These are phyloP conservation scores for Voacanga thouarsii DNA, from an alignment of 257 asterid genomes.

Conservation along the genomic window DNA sequence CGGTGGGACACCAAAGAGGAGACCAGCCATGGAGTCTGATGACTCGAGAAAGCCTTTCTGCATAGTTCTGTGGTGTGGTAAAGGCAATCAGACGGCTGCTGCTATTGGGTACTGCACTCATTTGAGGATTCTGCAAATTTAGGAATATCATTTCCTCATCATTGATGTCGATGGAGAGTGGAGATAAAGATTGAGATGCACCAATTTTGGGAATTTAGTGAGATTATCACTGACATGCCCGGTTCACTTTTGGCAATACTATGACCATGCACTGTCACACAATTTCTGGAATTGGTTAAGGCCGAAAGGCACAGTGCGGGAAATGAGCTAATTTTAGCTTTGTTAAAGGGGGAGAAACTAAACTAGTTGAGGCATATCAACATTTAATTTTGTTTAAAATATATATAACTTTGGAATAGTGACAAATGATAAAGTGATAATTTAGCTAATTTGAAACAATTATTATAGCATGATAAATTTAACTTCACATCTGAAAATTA, in stretches of 20 bases:
- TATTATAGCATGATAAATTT: too few relatives aligned
- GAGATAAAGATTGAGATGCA: not conserved
- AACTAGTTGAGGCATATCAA: too few relatives aligned
- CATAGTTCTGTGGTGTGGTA: slow-evolving; percentile 74
- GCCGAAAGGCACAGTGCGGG: not conserved
- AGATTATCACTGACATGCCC: not conserved
- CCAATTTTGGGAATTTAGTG: not conserved
- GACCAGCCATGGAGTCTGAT: slow-evolving; percentile 51
- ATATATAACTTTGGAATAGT: too few relatives aligned
- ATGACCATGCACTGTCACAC: not conserved
- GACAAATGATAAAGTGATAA: too few relatives aligned
- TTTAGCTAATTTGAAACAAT: too few relatives aligned
- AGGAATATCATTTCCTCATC: slow-evolving; percentile 34
- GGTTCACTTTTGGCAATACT: not conserved
- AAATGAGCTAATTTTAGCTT: too few relatives aligned
- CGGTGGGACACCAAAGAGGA: slow-evolving; percentile 67
- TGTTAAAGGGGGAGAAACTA: too few relatives aligned
- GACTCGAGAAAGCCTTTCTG: slow-evolving; percentile 48
- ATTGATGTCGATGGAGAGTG: not conserved
- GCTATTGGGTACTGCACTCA: slow-evolving; percentile 20
- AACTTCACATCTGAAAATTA: too few relatives aligned
- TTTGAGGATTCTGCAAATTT: slow-evolving; percentile 28
- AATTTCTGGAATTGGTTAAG: not conserved
- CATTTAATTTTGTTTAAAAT: too few relatives aligned
- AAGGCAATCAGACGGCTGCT: slow-evolving; percentile 46